Evolutionary conservation across 2,329 filamentous ascomycete genomes (phyloP), one percentile per base, ranked within the genome.

Genomic region (Intubia oerlemansii): DNA sequence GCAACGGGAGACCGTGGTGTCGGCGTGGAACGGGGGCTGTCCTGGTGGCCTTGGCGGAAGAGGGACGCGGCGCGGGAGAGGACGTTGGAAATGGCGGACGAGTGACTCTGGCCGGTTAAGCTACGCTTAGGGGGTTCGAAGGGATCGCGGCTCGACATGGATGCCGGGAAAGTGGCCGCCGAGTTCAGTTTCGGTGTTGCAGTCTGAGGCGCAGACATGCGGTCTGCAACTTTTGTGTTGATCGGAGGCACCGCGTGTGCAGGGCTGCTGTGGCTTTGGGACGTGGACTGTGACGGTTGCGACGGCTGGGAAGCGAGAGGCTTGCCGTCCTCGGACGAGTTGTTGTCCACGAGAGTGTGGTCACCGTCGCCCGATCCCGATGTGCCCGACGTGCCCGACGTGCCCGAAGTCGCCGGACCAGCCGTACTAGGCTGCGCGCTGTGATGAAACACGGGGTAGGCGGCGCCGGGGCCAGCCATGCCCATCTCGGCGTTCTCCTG

Each of bases 401-500:
- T 24, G 11, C 10, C 17, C n/a, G 8, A 14, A 6, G 16, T 4
- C 11, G 32, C 29, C 12, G 31, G 15, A 24, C 24, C 21, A 12
- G 30, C 15, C 12, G 17, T 22, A 9, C 18, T 15, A 26, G n/a
- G n/a, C n/a, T n/a, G n/a, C n/a, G n/a, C n/a, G n/a, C n/a, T n/a
- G n/a, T n/a, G n/a, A n/a, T n/a, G n/a, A n/a, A n/a, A n/a, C n/a
- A n/a, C n/a, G 8, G 19, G 27, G 27, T 29, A 29, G 27, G 19
- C 12, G 10, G 14, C 27, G 23, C 20, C 27, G 33, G 38, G 38
- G 34, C 34, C 38, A 33, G 36, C 37, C 34, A 35, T 43, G 41
- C 36, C 45, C 39, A 45, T 44, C 33, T 46, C 45, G 10, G 45
- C 42, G 36, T 36, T 39, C 38, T 44, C 31, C 25, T 31, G 35